Evolutionary conservation across 257 asterid species (phyloP).

Genomic region (Thymus quinquecostatus): DNA sequence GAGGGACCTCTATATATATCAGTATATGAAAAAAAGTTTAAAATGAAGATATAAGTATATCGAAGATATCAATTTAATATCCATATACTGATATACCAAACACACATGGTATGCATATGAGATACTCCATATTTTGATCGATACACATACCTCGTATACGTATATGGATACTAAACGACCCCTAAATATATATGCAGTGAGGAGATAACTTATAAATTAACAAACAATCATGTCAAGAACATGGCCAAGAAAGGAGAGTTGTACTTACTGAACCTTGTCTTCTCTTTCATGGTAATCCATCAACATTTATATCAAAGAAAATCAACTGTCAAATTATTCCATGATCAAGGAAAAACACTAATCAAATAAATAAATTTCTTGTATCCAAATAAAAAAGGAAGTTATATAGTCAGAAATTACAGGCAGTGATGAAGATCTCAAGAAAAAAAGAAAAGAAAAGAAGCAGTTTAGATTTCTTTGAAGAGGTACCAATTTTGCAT

Average conservation of each 20-base stretch:
- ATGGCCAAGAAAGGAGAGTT: constrained; percentile 1
- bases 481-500: constrained; percentile 29
- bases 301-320: background rate
- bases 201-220: background rate
- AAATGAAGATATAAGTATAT: too few species aligned
- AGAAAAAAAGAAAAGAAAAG: constrained; percentile 16
- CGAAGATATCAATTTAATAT: too few species aligned
- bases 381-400: background rate
- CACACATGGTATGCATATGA: too few species aligned
- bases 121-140: too few species aligned
- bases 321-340: background rate
- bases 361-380: background rate
- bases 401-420: constrained; percentile 27
- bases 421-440: constrained; percentile 44
- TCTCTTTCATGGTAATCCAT: constrained; percentile 20
- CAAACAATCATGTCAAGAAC: constrained; percentile 22
- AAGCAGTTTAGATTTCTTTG: constrained; percentile 37
- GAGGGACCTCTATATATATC: too few species aligned
- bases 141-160: too few species aligned
- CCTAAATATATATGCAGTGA: background rate
- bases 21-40: too few species aligned
- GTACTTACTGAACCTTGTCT: background rate
- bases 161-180: too few species aligned
- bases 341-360: background rate
- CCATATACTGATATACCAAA: too few species aligned